Evolutionary conservation across 2,329 filamentous ascomycete species (phyloP).

Genomic region (Lachnellula cervina): DNA sequence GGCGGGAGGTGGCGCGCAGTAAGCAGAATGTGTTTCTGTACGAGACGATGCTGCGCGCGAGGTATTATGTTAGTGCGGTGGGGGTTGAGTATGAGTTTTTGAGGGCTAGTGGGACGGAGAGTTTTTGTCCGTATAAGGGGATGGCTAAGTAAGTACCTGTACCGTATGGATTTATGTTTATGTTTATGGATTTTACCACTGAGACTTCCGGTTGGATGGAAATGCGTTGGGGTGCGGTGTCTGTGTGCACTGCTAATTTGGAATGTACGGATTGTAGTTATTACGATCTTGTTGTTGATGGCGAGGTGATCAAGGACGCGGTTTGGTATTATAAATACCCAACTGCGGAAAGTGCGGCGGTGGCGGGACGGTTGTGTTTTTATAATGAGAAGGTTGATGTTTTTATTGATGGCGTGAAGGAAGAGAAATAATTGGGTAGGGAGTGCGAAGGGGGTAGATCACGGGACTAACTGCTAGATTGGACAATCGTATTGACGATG

Average conservation of each 20-base stretch:
- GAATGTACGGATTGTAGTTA: slow-evolving; percentile 16
- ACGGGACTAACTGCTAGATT: background rate
- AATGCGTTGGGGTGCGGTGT: too few species aligned
- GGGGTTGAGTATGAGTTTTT: slow-evolving; percentile 12
- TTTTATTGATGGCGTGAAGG: slow-evolving; percentile 46
- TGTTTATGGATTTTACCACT: too few species aligned
- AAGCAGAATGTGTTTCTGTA: slow-evolving; percentile 46
- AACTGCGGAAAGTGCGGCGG: slow-evolving; percentile 48
- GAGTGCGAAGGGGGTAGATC: background rate
- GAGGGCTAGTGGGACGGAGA: slow-evolving; percentile 50
- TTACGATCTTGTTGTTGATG: slow-evolving; percentile 48
- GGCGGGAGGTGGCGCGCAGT: slow-evolving; percentile 43
- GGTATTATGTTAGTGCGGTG: slow-evolving; percentile 45
- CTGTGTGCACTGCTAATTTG: background rate
- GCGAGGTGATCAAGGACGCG: slow-evolving; percentile 42
- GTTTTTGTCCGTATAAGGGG: slow-evolving; percentile 64
- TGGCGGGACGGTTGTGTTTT: slow-evolving; percentile 57
- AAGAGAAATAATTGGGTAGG: slow-evolving; percentile 7
- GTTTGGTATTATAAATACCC: slow-evolving; percentile 61
- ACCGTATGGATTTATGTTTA: too few species aligned
- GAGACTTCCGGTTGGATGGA: too few species aligned
- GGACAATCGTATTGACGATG: background rate
- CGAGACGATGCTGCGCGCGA: slow-evolving; percentile 54
- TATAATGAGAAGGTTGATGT: slow-evolving; percentile 66
- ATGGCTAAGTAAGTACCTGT: slow-evolving; percentile 53